phyloP scores from a whole-genome alignment of 1,284 basidiomycete genomes.

The Schizophyllum amplum region DNA sequence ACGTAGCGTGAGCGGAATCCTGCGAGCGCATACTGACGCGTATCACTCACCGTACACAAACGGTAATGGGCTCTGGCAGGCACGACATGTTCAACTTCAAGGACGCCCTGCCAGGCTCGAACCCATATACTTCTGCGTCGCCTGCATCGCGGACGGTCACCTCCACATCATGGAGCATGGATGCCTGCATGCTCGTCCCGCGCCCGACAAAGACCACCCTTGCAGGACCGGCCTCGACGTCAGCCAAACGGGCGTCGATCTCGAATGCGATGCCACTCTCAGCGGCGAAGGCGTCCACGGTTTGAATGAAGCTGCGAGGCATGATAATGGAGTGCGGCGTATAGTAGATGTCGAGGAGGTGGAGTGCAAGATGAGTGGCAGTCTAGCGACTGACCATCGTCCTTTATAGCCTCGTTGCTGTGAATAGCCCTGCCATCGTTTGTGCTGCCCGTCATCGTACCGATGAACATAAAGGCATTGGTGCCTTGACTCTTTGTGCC shows the following conservation, averaged over 20 bases:
- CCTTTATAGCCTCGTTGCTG: no score
- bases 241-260: not conserved
- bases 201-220: not conserved
- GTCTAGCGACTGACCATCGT: no score
- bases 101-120: conserved; percentile 8
- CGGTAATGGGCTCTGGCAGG: not conserved
- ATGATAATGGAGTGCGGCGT: no score
- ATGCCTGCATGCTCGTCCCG: not conserved
- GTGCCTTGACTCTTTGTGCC: no score
- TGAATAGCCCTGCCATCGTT: no score
- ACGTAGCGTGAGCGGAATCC: not conserved
- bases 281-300: not conserved
- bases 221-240: not conserved
- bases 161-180: not conserved
- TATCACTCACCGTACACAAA: not conserved
- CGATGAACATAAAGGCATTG: no score
- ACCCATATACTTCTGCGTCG: not conserved
- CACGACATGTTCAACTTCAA: not conserved
- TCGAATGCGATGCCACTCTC: not conserved
- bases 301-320: not conserved
- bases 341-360: no score
- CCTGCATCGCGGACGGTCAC: not conserved
- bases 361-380: no score
- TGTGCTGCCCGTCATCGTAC: no score
- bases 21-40: not conserved